A percentile compares a stretch with the other conserved stretches of the same genome.
Conservation (phyloP, 2,329 filamentous ascomycete species). For the Paracamarosporium sp. region DNA sequence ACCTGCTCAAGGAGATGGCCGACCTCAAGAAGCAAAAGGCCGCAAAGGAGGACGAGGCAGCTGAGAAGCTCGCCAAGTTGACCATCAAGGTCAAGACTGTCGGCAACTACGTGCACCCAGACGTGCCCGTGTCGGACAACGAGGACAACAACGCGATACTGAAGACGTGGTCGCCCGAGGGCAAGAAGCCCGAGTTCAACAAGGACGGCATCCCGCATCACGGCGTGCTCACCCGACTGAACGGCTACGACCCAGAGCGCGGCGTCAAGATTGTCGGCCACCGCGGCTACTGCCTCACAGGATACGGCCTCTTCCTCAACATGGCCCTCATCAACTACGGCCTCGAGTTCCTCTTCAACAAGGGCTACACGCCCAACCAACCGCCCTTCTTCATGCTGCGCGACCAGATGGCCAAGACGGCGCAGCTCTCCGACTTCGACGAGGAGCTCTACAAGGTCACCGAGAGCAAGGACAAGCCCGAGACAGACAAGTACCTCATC, state of each 20-base stretch:
- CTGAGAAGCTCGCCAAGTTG: constrained; percentile 75
- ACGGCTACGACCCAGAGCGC: constrained; percentile 91
- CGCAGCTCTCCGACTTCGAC: constrained; percentile 95
- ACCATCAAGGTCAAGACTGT: constrained; percentile 82
- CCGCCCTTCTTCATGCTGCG: constrained; percentile 78
- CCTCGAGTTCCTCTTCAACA: constrained; percentile 81
- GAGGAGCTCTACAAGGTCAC: constrained; percentile 97
- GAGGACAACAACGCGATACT: constrained; percentile 86
- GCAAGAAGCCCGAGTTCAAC: constrained; percentile 78
- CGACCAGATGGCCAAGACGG: constrained; percentile 97
- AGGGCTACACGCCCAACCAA: constrained; percentile 77
- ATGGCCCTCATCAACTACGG: constrained; percentile 95
- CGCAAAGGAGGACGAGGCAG: constrained; percentile 74
- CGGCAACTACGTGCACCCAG: constrained; percentile 90
- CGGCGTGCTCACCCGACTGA: constrained; percentile 85
- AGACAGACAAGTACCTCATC: constrained; percentile 79
- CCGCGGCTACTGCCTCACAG: constrained; percentile 88
- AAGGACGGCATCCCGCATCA: constrained; percentile 86
- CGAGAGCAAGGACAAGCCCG: constrained; percentile 77
- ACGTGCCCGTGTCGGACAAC: constrained; percentile 81
- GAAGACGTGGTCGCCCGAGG: constrained; percentile 81
- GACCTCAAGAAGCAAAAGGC: constrained; percentile 84
- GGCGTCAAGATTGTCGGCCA: constrained; percentile 85
- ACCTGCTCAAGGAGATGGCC: constrained; percentile 79
- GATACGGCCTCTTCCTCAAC: constrained; percentile 90